Percentiles rank a stretch among this genome's conserved stretches.
These are phyloP conservation scores for Gentiana straminea DNA, from an alignment of 257 asterid genomes.

Conservation along the genomic window DNA sequence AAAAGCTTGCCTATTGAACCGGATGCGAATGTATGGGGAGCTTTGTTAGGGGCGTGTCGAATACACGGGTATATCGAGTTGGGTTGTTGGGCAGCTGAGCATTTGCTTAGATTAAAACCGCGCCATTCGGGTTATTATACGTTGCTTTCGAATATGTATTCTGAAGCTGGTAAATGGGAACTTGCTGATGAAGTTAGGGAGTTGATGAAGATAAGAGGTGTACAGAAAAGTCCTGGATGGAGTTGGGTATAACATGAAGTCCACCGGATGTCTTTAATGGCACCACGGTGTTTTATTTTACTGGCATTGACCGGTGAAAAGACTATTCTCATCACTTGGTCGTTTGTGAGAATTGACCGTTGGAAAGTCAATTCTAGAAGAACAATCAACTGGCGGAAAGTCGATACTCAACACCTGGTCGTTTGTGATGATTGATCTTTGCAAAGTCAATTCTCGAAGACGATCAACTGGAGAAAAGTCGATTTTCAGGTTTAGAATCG, in stretches of 20 bases:
- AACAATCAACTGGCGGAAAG: too few relatives aligned
- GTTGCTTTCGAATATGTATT: constrained; percentile 63
- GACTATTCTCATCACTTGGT: too few relatives aligned
- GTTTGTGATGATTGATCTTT: too few relatives aligned
- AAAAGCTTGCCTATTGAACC: constrained; percentile 28
- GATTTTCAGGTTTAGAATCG: too few relatives aligned
- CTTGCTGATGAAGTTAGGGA: constrained; percentile 64
- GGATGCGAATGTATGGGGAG: constrained; percentile 60
- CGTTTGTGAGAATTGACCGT: too few relatives aligned
- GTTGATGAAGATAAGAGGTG: constrained; percentile 50
- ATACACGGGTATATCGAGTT: constrained; percentile 51
- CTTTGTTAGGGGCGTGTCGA: constrained; percentile 62
- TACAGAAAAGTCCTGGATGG: constrained; percentile 66
- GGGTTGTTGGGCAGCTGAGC: constrained; percentile 76
- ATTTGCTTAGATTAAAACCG: constrained; percentile 41
- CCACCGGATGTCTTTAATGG: too few relatives aligned
- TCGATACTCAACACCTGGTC: too few relatives aligned
- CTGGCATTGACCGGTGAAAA: too few relatives aligned
- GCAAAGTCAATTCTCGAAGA: too few relatives aligned
- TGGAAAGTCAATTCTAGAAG: too few relatives aligned
- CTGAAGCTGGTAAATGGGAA: constrained; percentile 70
- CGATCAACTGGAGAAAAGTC: too few relatives aligned
- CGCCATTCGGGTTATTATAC: constrained; percentile 67
- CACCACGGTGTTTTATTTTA: too few relatives aligned
- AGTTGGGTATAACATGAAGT: constrained; percentile 63